Evolutionary conservation across 106 monocot genomes (phyloP), one percentile per base, ranked within the genome.

Genomic region (Vanilla planifolia): DNA sequence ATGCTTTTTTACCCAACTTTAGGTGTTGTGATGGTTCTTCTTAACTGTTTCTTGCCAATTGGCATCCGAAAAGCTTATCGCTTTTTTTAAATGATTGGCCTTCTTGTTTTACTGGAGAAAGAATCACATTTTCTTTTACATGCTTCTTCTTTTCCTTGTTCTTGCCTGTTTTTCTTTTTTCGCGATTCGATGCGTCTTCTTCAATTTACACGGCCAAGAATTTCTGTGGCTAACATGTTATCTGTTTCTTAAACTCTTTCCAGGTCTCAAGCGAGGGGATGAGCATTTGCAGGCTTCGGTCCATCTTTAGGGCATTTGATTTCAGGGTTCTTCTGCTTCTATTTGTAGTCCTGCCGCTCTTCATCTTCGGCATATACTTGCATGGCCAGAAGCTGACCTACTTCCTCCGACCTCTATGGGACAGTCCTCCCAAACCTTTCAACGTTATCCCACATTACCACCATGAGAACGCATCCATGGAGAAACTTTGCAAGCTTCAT

Each of bases 321-420:
- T 23, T 89, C 1, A 85, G 62, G 59, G 71, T 69, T 13, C 39
- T 89, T 2, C 10, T 93, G 24, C 62, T 82, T 34, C 68, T 89
- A 2, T 67, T 89, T 28, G 68, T 89, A 1, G 81, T 73, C 3
- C 39, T 89, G 1, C 93, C 93, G 0, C 29, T 68, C 5, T 65
- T 77, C 21, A 52, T 89, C 33, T 68, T 82, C 17, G 27, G 70
- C 60, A 70, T 88, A 34, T 79, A 89, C 32, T 27, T 85, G 2
- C 88, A 93, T 37, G 85, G 85, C 40, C 93, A 89, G 33, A 93
- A 93, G 79, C 60, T 93, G 61, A 85, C 85, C 14, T 89, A 82
- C 62, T 89, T 89, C 60, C 80, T 92, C 29, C 71, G 92, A 6
- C 92, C 92, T 1, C 35, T 92, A 1, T 92, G 92, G 92, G 86